phyloP scores from a whole-genome alignment of 768 basidiomycete genomes.

The Naganishia friedmannii region DNA sequence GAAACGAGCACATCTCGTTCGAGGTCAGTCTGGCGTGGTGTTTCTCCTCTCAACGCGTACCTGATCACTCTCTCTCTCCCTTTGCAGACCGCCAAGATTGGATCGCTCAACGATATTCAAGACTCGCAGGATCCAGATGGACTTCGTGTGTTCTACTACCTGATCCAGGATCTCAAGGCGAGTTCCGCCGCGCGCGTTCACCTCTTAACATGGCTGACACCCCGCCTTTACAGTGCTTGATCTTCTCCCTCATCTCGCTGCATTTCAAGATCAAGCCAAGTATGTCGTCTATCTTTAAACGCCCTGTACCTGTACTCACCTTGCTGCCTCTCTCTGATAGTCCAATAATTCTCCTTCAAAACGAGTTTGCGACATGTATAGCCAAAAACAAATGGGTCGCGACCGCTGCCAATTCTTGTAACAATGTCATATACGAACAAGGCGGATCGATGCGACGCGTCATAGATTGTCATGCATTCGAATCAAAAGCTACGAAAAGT shows the following conservation, averaged over 20 bases:
- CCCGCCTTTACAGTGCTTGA: constrained; percentile 68
- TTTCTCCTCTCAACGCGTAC: not conserved
- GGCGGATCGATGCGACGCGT: not conserved
- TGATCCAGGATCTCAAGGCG: constrained; percentile 95
- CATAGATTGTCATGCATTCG: not conserved
- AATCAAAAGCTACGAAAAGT: not conserved
- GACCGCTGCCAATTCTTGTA: not conserved
- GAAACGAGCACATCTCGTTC: constrained; percentile 93
- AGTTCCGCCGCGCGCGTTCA: constrained; percentile 36
- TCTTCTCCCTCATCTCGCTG: constrained; percentile 94
- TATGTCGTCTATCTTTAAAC: constrained; percentile 32
- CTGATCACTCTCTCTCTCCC: not conserved
- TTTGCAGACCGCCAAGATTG: constrained; percentile 90
- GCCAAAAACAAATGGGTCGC: constrained; percentile 1
- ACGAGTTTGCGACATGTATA: not conserved
- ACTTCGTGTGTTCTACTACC: constrained; percentile 94
- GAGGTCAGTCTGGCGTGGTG: constrained; percentile 62
- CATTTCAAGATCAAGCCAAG: constrained; percentile 99
- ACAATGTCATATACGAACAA: not conserved
- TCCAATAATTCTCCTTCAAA: not conserved
- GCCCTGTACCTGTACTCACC: not conserved
- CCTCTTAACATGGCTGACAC: not conserved
- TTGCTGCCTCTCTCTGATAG: not conserved
- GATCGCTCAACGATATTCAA: constrained; percentile 91
- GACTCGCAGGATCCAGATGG: constrained; percentile 97